A percentile compares a stretch with the other conserved stretches of the same genome.
phyloP scores from a whole-genome alignment of 148 eudicot species.

The Cornus florida region DNA sequence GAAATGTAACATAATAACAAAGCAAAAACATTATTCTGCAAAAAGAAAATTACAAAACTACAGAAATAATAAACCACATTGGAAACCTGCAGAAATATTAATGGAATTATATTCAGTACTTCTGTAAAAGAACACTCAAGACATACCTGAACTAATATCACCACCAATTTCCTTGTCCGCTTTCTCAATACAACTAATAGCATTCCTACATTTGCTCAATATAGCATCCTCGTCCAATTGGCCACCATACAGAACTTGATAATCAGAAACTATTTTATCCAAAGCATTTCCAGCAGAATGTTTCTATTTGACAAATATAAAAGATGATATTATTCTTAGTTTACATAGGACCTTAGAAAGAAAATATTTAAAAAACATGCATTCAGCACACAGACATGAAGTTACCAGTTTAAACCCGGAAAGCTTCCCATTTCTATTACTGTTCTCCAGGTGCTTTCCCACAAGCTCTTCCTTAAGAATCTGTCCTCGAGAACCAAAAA shows the following conservation, averaged over 20 bases:
- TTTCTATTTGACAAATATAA: conserved; percentile 37
- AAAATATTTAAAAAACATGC: background rate
- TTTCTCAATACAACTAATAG: conserved; percentile 67
- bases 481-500: conserved; percentile 93
- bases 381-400: background rate
- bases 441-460: conserved; percentile 58
- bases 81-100: too few relatives aligned
- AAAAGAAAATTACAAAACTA: background rate
- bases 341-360: background rate
- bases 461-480: conserved; percentile 81
- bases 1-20: background rate
- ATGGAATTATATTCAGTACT: background rate
- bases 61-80: background rate
- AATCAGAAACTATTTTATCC: conserved; percentile 77
- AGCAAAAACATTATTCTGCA: background rate
- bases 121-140: background rate
- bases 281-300: conserved; percentile 54
- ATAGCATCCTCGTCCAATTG: conserved; percentile 75
- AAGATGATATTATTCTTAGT: conserved; percentile 1
- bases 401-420: conserved; percentile 50
- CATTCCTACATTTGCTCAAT: conserved; percentile 58
- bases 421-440: conserved; percentile 45
- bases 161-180: conserved; percentile 59
- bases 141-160: conserved; percentile 54
- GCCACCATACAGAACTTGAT: conserved; percentile 63